Percentiles rank a stretch among this genome's conserved stretches.
Evolutionary conservation across 176 grass and related monocot genomes (phyloP).

Genomic region (Melocanna baccifera): DNA sequence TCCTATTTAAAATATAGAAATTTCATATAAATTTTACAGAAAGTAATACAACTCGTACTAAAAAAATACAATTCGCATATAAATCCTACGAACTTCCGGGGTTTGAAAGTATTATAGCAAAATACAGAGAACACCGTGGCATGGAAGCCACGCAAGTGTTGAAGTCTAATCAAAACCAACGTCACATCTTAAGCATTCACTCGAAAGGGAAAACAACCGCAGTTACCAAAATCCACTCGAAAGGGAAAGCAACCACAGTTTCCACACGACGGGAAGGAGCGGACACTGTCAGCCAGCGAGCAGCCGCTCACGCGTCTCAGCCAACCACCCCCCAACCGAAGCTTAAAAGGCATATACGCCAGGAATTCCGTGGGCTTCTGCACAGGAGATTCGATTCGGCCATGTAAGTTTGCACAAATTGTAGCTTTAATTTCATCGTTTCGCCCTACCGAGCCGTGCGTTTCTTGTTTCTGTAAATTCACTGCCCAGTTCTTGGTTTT

Average conservation of each 20-base stretch:
- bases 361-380: not conserved
- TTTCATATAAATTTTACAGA: too few species aligned
- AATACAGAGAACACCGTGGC: too few species aligned
- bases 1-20: too few species aligned
- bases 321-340: not conserved
- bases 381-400: constrained; percentile 11
- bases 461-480: constrained; percentile 10
- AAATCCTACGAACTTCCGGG: too few species aligned
- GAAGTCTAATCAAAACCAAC: too few species aligned
- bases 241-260: not conserved
- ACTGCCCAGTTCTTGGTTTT: constrained; percentile 10
- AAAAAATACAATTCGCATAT: too few species aligned
- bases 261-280: not conserved
- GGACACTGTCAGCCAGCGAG: not conserved
- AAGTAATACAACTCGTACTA: too few species aligned
- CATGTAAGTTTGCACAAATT: constrained; percentile 23
- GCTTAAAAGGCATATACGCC: not conserved
- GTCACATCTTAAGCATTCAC: too few species aligned
- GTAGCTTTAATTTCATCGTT: not conserved
- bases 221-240: not conserved
- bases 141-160: too few species aligned
- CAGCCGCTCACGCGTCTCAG: constrained; percentile 13
- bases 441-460: not conserved
- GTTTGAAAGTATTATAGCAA: too few species aligned
- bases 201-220: too few species aligned